phyloP scores from a whole-genome alignment of 192 early-diverging fungal genomes.

The Entomortierella parvispora region DNA sequence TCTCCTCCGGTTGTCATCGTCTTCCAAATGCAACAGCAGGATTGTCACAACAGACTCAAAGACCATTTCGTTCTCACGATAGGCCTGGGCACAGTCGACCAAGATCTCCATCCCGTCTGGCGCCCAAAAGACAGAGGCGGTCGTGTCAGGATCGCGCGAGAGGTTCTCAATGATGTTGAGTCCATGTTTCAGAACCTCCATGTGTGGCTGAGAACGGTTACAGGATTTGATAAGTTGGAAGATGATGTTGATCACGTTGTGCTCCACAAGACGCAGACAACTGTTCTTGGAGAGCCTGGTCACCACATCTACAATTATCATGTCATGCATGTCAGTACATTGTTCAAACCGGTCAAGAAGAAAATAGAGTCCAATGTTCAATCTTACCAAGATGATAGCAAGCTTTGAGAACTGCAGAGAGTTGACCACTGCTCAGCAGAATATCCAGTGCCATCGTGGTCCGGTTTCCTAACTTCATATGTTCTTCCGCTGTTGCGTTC shows the following conservation, averaged over 20 bases:
- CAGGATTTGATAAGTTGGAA: conserved; percentile 52
- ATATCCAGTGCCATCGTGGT: conserved; percentile 55
- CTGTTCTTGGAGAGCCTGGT: conserved; percentile 52
- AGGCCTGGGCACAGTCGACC: conserved; percentile 46
- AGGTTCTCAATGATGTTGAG: conserved; percentile 54
- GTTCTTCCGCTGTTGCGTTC: conserved; percentile 52
- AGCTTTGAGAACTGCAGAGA: conserved; percentile 55
- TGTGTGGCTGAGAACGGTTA: conserved; percentile 53
- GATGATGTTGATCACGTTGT: conserved; percentile 53
- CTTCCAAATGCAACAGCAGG: conserved; percentile 41
- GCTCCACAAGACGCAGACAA: conserved; percentile 52
- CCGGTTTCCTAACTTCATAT: conserved; percentile 56
- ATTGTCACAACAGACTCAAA: conserved; percentile 44
- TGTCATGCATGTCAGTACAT: neutral
- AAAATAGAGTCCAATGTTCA: neutral
- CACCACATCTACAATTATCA: conserved; percentile 47
- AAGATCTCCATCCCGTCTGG: conserved; percentile 48
- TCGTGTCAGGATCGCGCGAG: conserved; percentile 33
- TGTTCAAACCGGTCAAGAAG: neutral
- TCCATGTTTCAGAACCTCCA: conserved; percentile 53
- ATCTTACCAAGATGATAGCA: conserved; percentile 53
- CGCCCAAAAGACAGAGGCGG: conserved; percentile 38
- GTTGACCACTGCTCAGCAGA: conserved; percentile 50
- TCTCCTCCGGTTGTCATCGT: conserved; percentile 14
- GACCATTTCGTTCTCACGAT: conserved; percentile 54